Evolutionary conservation across 176 grass and related monocot species (phyloP).

Genomic region (Echinochloa phyllopogon): DNA sequence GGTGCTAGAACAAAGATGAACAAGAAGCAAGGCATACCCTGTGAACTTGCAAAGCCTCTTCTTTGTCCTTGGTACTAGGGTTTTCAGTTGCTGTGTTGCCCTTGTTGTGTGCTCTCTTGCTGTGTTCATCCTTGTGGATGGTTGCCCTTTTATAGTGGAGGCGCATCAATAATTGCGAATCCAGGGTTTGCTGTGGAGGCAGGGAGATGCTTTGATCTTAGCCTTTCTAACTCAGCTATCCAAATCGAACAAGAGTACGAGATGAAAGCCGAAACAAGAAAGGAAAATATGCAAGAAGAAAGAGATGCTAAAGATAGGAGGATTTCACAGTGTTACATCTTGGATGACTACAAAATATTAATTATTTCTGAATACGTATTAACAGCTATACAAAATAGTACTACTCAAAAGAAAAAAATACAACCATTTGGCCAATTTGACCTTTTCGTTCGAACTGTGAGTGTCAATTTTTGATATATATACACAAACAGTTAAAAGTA

Average conservation of each 20-base stretch:
- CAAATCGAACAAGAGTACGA: conserved; percentile 54
- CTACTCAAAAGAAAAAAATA: conserved; percentile 23
- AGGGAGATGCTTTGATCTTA: conserved; percentile 51
- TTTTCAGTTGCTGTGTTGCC: conserved; percentile 44
- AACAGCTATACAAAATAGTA: conserved; percentile 36
- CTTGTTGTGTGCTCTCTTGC: conserved; percentile 52
- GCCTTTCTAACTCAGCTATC: conserved; percentile 64
- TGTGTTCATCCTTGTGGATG: conserved; percentile 48
- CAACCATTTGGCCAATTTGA: not conserved
- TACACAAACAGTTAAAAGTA: not conserved
- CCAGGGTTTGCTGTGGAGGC: conserved; percentile 54
- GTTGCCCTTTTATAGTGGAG: conserved; percentile 71
- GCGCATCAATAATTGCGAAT: conserved; percentile 69
- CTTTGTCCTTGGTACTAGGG: conserved; percentile 37
- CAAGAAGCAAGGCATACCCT: conserved; percentile 51
- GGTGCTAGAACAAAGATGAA: conserved; percentile 36
- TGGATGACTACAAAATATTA: conserved; percentile 35
- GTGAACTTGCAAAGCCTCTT: conserved; percentile 48
- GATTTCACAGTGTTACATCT: conserved; percentile 49
- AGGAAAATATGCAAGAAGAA: conserved; percentile 31
- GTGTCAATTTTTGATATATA: not conserved
- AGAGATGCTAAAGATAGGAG: conserved; percentile 47
- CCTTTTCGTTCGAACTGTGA: not conserved
- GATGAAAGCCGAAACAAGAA: conserved; percentile 24
- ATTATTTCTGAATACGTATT: conserved; percentile 35